Conservation (phyloP, 345 rosid species). For the Sisymbrium altissimum region DNA sequence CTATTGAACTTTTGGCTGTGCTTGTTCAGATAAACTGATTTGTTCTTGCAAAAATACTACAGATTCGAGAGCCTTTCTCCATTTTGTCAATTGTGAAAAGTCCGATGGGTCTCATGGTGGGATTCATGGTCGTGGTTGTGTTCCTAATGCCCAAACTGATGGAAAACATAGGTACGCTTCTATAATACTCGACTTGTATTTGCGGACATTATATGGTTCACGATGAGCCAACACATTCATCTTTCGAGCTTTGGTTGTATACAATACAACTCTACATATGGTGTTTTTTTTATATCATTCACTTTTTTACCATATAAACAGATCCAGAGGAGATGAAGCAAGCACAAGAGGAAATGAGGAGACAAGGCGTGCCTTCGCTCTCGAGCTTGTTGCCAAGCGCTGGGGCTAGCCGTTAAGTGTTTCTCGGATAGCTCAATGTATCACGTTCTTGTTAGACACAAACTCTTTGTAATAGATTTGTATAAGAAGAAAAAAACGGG, state of each 20-base stretch:
- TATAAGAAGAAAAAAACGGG: not conserved
- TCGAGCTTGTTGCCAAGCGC: conserved; percentile 61
- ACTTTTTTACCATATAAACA: conserved; percentile 25
- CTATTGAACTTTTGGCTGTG: conserved; percentile 8
- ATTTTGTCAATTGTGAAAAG: conserved; percentile 80
- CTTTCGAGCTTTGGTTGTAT: not conserved
- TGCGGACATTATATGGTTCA: not conserved
- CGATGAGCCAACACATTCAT: not conserved
- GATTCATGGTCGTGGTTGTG: conserved; percentile 88
- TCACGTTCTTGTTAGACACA: not conserved
- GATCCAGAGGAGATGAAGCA: conserved; percentile 95
- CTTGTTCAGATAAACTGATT: conserved; percentile 8
- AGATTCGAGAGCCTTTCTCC: conserved; percentile 92
- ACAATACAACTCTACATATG: not conserved
- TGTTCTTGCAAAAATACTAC: conserved; percentile 12
- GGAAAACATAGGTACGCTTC: conserved; percentile 82
- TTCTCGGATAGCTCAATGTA: not conserved
- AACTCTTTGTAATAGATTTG: not conserved
- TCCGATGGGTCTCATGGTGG: conserved; percentile 99
- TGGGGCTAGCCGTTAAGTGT: conserved; percentile 32
- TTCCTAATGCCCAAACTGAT: conserved; percentile 93
- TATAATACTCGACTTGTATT: not conserved
- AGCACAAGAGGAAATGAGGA: conserved; percentile 95
- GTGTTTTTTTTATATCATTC: not conserved
- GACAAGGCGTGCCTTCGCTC: conserved; percentile 89